Percentiles rank a stretch among this genome's conserved stretches.
Conservation (phyloP, 495 filamentous ascomycete species). For the Penicillium dipodomyicola region DNA sequence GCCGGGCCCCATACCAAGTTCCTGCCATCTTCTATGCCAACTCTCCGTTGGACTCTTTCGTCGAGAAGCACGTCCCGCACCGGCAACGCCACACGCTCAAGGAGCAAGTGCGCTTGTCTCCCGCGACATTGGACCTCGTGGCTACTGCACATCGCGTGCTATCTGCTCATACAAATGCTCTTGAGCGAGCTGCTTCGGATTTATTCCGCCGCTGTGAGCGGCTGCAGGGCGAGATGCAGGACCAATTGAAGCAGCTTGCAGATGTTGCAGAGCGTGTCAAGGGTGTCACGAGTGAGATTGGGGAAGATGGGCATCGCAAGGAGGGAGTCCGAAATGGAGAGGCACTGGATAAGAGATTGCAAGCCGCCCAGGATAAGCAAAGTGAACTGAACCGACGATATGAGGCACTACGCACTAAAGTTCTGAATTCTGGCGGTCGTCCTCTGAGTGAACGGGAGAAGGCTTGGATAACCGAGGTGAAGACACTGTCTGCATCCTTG, state of each 20-base stretch:
- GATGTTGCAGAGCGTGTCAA: constrained; percentile 67
- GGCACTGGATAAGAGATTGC: constrained; percentile 58
- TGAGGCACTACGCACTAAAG: constrained; percentile 60
- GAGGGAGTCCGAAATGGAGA: constrained; percentile 47
- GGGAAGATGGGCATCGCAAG: constrained; percentile 43
- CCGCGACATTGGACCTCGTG: constrained; percentile 71
- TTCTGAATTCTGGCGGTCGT: constrained; percentile 54
- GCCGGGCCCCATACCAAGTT: constrained; percentile 68
- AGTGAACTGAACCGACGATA: constrained; percentile 58
- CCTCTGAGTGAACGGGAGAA: constrained; percentile 73
- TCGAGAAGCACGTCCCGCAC: constrained; percentile 58
- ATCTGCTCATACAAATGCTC: constrained; percentile 65
- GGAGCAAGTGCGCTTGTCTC: constrained; percentile 71
- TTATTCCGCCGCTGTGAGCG: constrained; percentile 76
- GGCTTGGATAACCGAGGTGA: constrained; percentile 65
- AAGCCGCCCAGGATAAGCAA: constrained; percentile 57
- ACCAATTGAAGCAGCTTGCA: constrained; percentile 67
- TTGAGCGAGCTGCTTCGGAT: constrained; percentile 74
- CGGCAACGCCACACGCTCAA: constrained; percentile 60
- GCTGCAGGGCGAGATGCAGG: constrained; percentile 65
- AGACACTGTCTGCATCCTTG: constrained; percentile 43
- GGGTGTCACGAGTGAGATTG: constrained; percentile 60
- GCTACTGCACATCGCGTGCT: constrained; percentile 73
- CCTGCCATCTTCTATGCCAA: constrained; percentile 59
- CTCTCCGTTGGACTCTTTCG: constrained; percentile 58